Evolutionary conservation across 1,284 basidiomycete species (phyloP).

Genomic region (Sporisorium exsertum): DNA sequence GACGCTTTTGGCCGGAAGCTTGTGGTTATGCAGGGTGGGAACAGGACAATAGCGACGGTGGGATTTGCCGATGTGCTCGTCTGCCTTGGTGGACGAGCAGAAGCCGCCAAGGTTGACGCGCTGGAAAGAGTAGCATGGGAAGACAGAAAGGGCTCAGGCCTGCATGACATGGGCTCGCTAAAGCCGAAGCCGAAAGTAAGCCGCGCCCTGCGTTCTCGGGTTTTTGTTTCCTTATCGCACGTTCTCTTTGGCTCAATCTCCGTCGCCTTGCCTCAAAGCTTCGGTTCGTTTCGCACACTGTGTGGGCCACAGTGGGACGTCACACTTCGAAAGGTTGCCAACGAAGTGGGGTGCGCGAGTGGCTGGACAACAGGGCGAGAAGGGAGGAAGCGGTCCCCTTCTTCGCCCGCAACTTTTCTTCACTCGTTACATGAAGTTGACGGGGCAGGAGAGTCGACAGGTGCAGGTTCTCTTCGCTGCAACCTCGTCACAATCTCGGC

Average conservation of each 20-base stretch:
- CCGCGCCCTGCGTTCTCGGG: neutral
- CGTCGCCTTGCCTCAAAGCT: neutral
- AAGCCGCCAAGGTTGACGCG: conserved; percentile 1
- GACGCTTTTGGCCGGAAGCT: neutral
- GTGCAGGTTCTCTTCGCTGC: too few species aligned
- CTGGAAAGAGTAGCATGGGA: neutral
- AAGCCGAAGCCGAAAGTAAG: conserved; percentile 28
- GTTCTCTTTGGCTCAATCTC: conserved; percentile 3
- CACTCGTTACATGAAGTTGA: conserved; percentile 1
- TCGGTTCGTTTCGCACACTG: neutral
- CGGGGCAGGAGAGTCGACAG: neutral
- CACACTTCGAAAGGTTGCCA: neutral
- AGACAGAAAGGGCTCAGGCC: neutral
- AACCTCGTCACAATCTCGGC: conserved; percentile 28
- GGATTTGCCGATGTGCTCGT: neutral
- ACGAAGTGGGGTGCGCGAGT: neutral
- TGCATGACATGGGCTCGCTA: conserved; percentile 23
- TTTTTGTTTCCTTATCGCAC: neutral
- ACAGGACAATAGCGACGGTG: neutral
- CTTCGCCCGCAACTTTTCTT: neutral
- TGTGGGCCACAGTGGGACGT: neutral
- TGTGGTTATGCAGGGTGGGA: neutral
- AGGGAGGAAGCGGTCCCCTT: neutral
- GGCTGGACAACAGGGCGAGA: neutral
- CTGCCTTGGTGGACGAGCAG: neutral